These are phyloP conservation scores for Phytophthora pinifolia DNA, from an alignment of 352 stramenopile genomes.

Conservation along the genomic window DNA sequence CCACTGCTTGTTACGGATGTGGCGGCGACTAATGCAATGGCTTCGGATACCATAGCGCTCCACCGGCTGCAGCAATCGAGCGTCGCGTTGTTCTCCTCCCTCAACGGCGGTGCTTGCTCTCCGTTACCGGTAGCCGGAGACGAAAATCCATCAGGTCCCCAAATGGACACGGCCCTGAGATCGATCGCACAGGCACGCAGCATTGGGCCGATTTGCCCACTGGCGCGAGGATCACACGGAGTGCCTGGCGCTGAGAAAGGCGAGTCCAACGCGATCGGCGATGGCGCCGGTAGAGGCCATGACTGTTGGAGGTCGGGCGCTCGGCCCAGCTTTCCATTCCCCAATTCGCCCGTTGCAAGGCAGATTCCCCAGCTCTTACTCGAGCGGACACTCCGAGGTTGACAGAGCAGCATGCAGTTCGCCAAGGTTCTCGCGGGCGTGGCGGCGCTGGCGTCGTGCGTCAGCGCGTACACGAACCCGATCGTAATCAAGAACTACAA, in stretches of 20 bases:
- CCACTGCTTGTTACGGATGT: no score
- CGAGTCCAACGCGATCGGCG: conserved; percentile 30
- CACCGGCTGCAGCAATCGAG: not conserved
- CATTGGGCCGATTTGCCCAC: conserved; percentile 19
- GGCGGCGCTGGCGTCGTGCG: conserved; percentile 17
- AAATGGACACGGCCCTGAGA: conserved; percentile 27
- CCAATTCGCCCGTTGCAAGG: conserved; percentile 25
- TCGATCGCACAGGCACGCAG: conserved; percentile 17
- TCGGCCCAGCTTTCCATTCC: conserved; percentile 25
- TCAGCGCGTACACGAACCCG: conserved; percentile 40
- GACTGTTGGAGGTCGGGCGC: conserved; percentile 1
- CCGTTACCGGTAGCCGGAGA: not conserved
- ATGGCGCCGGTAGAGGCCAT: conserved; percentile 11
- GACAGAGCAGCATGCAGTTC: conserved; percentile 20
- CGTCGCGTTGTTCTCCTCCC: not conserved
- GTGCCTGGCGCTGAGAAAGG: conserved; percentile 19
- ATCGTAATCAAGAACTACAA: conserved; percentile 60
- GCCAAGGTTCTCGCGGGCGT: conserved; percentile 15
- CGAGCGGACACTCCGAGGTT: conserved; percentile 1
- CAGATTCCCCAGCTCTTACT: conserved; percentile 15
- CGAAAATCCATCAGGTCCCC: conserved; percentile 25
- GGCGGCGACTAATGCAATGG: conserved; percentile 11
- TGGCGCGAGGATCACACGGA: conserved; percentile 31
- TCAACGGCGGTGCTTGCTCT: conserved; percentile 3
- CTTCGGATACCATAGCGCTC: not conserved